A percentile compares a stretch with the other conserved stretches of the same genome.
phyloP scores from a whole-genome alignment of 805 yeast genomes.

The Phaffomyces antillensis region DNA sequence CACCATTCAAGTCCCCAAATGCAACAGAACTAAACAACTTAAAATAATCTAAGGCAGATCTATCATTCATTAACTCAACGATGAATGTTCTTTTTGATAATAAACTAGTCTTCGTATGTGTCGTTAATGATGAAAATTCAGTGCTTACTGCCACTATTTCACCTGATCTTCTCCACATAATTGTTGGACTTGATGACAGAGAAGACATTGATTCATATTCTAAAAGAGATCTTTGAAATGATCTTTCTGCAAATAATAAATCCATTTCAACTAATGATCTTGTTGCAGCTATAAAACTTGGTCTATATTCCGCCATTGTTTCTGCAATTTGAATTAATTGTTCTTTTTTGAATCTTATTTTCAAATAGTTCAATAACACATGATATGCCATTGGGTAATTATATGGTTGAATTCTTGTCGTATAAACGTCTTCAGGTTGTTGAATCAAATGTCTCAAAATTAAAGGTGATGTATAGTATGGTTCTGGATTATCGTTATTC shows the following conservation, averaged over 20 bases:
- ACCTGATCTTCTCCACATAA: slow-evolving; percentile 82
- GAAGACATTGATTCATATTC: slow-evolving; percentile 47
- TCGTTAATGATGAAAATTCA: slow-evolving; percentile 65
- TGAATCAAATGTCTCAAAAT: slow-evolving; percentile 49
- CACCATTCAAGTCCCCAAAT: slow-evolving; percentile 38
- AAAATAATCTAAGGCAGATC: slow-evolving; percentile 65
- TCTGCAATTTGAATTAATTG: slow-evolving; percentile 55
- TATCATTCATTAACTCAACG: slow-evolving; percentile 78
- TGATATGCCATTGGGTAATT: slow-evolving; percentile 95
- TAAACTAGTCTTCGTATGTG: slow-evolving; percentile 51
- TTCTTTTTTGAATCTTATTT: slow-evolving; percentile 61
- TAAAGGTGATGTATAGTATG: slow-evolving; percentile 50
- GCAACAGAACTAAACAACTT: slow-evolving; percentile 53
- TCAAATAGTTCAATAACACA: slow-evolving; percentile 67
- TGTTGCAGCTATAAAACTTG: slow-evolving; percentile 72
- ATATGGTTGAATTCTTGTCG: slow-evolving; percentile 68
- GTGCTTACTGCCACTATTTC: slow-evolving; percentile 75
- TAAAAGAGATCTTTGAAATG: slow-evolving; percentile 46
- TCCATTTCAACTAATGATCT: slow-evolving; percentile 68
- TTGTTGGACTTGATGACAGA: slow-evolving; percentile 68
- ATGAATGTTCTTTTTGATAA: slow-evolving; percentile 58
- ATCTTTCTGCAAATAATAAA: slow-evolving; percentile 51
- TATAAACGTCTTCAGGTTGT: slow-evolving; percentile 78
- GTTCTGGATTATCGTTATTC: slow-evolving; percentile 8
- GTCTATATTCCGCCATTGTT: slow-evolving; percentile 49